Evolutionary conservation across 441 rosid genomes (phyloP).

Genomic region (Bruguiera hainesii): DNA sequence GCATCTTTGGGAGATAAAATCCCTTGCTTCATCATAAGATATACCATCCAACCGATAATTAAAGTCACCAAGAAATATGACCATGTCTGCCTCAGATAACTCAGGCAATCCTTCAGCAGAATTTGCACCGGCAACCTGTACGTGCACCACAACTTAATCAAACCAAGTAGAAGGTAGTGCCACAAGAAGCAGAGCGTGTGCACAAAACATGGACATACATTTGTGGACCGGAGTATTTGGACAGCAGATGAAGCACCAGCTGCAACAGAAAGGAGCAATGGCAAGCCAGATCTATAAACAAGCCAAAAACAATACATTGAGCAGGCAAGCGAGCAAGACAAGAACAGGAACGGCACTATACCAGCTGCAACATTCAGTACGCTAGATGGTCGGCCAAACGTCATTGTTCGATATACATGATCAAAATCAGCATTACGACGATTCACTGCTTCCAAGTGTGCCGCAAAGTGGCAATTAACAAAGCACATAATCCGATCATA

Average conservation of each 20-base stretch:
- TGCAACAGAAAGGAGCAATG: constrained; percentile 88
- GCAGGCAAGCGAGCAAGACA: constrained; percentile 67
- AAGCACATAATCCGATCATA: constrained; percentile 88
- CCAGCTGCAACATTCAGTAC: constrained; percentile 59
- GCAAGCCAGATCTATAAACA: constrained; percentile 85
- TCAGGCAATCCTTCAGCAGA: constrained; percentile 74
- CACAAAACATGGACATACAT: constrained; percentile 44
- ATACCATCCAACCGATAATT: constrained; percentile 93
- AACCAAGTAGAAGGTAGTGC: constrained; percentile 12
- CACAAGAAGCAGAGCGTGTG: constrained; percentile 4
- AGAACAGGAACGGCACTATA: constrained; percentile 66
- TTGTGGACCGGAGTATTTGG: constrained; percentile 62
- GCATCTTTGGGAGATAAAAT: constrained; percentile 95
- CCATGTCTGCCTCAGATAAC: constrained; percentile 96
- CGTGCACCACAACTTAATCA: constrained; percentile 18
- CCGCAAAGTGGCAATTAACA: constrained; percentile 97
- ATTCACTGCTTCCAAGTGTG: constrained; percentile 95
- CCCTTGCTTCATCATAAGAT: constrained; percentile 98
- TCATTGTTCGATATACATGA: constrained; percentile 91
- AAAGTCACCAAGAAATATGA: constrained; percentile 88
- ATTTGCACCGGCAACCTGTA: constrained; percentile 47
- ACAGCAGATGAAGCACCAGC: constrained; percentile 74
- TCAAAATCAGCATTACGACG: constrained; percentile 99
- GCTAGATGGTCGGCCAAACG: constrained; percentile 64
- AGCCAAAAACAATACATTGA: constrained; percentile 65